Conservation (phyloP, 2,329 filamentous ascomycete species). For the Phialophora expanda region DNA sequence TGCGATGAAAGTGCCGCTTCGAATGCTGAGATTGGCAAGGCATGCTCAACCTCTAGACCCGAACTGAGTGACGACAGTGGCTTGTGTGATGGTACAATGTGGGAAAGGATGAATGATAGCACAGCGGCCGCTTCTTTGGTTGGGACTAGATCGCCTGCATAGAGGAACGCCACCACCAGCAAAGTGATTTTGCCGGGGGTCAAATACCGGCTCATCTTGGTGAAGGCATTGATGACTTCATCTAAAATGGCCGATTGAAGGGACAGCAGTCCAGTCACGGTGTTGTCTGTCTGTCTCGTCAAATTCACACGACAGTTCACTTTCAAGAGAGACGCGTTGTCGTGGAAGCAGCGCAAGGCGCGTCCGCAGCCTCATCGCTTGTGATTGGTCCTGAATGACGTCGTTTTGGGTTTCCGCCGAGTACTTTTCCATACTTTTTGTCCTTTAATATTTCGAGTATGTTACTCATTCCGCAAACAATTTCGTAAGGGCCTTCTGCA, state of each 20-base stretch:
- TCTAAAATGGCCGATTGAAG: neutral
- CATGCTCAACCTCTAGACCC: conserved; percentile 19
- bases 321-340: neutral
- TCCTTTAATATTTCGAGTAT: neutral
- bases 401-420: neutral
- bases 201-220: conserved; percentile 75
- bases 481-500: neutral
- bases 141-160: conserved; percentile 72
- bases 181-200: conserved; percentile 88
- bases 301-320: neutral
- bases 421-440: neutral
- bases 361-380: neutral
- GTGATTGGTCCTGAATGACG: neutral
- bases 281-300: neutral
- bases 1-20: conserved; percentile 54
- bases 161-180: conserved; percentile 79
- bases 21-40: conserved; percentile 51
- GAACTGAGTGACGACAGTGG: conserved; percentile 40
- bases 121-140: conserved; percentile 73
- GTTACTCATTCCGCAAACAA: neutral
- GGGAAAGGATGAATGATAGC: conserved; percentile 77
- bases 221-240: neutral
- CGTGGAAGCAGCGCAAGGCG: neutral
- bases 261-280: neutral
- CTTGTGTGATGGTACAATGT: conserved; percentile 60